Evolutionary conservation across 108 stramenopile species (phyloP), one percentile per base, ranked within the genome.

Genomic region (Conticribra weissflogii): DNA sequence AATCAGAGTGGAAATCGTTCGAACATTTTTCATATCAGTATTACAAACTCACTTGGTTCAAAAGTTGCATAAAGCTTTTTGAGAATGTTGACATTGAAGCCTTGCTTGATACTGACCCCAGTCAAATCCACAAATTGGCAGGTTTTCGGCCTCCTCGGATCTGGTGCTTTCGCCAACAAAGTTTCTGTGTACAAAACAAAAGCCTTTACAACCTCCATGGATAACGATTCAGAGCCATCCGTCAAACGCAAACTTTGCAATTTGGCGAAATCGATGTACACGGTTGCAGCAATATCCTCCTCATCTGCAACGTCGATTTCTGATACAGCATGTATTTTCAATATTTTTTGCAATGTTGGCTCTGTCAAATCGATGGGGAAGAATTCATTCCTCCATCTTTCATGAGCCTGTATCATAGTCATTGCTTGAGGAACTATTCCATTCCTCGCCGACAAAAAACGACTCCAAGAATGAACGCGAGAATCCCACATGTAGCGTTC

Each of bases 11-110:
- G n/a, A n/a, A n/a, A n/a, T n/a, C n/a, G n/a, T n/a, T n/a, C n/a
- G n/a, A n/a, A n/a, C n/a, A n/a, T n/a, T n/a, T n/a, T n/a, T n/a
- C n/a, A n/a, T n/a, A n/a, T n/a, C n/a, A n/a, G n/a, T n/a, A n/a
- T n/a, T n/a, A n/a, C n/a, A n/a, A n/a, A n/a, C n/a, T 93, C 90
- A 59, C 69, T 93, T 9, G 92, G 86, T 62, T 93, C 92, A 59
- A 93, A 93, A 0, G 87, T 61, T 3, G 72, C 66, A 72, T 93
- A 90, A 25, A 93, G 76, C 59, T 88, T 84, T 45, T 84, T 84
- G 49, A 93, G 58, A 17, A 83, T 44, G 24, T 84, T 85, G 5
- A 79, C 83, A n/a, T 85, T 79, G 41, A 93, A 77, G 0, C 92
- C 92, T 50, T 60, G 69, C 19, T 82, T 87, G 5, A 93, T 72